Evolutionary conservation across 1,139 yeast species (phyloP), one percentile per base, ranked within the genome.

Genomic region (Kodamaea alishanica): DNA sequence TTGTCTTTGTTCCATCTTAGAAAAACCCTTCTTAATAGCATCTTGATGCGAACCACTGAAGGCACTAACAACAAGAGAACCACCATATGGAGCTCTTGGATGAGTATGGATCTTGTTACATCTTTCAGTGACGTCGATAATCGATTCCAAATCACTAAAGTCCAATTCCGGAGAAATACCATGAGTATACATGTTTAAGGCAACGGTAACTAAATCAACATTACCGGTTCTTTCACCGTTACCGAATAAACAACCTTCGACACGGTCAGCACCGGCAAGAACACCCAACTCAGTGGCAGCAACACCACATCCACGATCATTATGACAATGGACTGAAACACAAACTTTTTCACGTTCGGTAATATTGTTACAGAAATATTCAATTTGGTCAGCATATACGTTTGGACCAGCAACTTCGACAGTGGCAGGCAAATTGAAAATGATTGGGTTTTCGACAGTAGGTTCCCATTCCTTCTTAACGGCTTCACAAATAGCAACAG

Each of bases 191-290:
- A 71, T 53, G 52, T 71, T 71, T 42, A 71, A 63, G 4, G 77
- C 77, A 38, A 71, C 65, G 7, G 77, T 70, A 26, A 71, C 68
- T 48, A 71, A 63, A 48, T 71, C 77, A 38, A 71, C 77, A 44
- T 71, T 71, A 43, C 77, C 77, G 11, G 77, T 71, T 55, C 77
- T 60, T 55, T 71, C 77, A 45, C 77, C 77, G 42, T 69, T 70
- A 10, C 77, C 77, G 40, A 71, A 71, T 39, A 71, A 62, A 57
- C 76, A 70, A 2, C 77, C 77, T 49, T 71, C 77, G 24, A 71
- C 73, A 54, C 77, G 61, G 52, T 71, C 76, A 33, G 76, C 77
- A 39, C 77, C 77, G 9, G 77, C 77, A 53, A 71, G 55, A 38
- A 66, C 58, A 24, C 75, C 77, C 45, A 71, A 61, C 50, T 71